These are phyloP conservation scores for Bolboschoenoplectus hybrid DNA, from an alignment of 202 grass and related monocot genomes.

Conservation along the genomic window DNA sequence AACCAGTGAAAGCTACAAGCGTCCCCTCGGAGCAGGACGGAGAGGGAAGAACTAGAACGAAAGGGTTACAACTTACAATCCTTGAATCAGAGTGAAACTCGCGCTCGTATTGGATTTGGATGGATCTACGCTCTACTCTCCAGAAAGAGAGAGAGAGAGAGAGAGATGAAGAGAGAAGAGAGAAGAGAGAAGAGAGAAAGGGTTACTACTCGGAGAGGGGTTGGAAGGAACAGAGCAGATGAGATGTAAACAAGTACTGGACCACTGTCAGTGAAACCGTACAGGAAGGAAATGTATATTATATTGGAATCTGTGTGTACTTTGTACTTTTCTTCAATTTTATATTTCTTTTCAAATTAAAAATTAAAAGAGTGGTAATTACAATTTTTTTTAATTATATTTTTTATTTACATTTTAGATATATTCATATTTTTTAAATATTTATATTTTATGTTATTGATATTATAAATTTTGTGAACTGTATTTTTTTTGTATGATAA, in stretches of 20 bases:
- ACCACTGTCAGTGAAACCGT: slow-evolving; percentile 15
- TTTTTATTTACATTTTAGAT: too few relatives aligned
- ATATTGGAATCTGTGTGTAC: not conserved
- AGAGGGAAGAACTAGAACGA: too few relatives aligned
- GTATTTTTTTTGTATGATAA: too few relatives aligned
- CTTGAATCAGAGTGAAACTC: not conserved
- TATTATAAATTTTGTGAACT: too few relatives aligned
- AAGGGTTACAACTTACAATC: not conserved
- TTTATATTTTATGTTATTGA: too few relatives aligned
- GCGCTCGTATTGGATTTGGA: too few relatives aligned
- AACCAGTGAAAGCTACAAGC: too few relatives aligned
- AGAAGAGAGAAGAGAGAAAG: not conserved
- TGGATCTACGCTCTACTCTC: slow-evolving; percentile 18
- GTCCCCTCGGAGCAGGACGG: too few relatives aligned
- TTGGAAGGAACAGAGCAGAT: not conserved
- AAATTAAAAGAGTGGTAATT: not conserved
- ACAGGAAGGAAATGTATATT: not conserved
- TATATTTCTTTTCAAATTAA: not conserved
- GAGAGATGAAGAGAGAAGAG: too few relatives aligned
- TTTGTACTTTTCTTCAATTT: not conserved
- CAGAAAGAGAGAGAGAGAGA: not conserved
- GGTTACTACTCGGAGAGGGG: not conserved
- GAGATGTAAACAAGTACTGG: not conserved
- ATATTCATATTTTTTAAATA: too few relatives aligned
- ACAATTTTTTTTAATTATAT: too few relatives aligned